Evolutionary conservation across 2,329 filamentous ascomycete species (phyloP), one percentile per base, ranked within the genome.

Genomic region (Falciphora oryzae): DNA sequence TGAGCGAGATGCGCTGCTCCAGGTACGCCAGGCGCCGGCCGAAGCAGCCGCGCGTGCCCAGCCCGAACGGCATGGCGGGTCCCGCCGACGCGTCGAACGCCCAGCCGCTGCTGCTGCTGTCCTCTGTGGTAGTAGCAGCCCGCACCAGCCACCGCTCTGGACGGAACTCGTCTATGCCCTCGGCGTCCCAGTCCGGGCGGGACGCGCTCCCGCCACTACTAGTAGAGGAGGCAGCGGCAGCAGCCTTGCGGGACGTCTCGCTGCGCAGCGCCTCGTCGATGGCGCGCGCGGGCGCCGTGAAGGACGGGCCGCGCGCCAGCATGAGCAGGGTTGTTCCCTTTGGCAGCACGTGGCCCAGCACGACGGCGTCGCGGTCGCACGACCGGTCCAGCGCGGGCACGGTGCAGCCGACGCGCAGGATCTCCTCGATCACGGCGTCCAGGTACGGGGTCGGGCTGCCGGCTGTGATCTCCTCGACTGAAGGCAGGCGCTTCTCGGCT

Each of bases 371-470:
- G 16, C 11, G 11, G 22, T 68, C 69, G 0, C 75, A 67, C 3
- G 68, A 68, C 10, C 77, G 73, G 6, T 71, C 69, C 1, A 76
- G 69, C 5, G 75, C 65, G 1, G 73, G 70, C 5, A 71, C 69
- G 2, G 75, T 71, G 10, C 70, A 68, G 5, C 71, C 70, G 22
- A 67, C 69, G 1, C 78, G 73, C 2, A 78, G 66, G 0, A 72
- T 70, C 66, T 80, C 77, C 65, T 77, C 74, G 38, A 78, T 67
- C 8, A 74, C 70, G 11, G 76, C 76, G 27, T 79, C 76, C 14
- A 79, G 69, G 66, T 76, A 78, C 1, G 74, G 74, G 1, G 76
- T 65, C 6, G 71, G 68, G 1, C 68, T 63, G 3, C 59, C 59
- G 10, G 35, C n/a, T 0, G 68, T 67, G 18, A 78, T 71, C 66